Percentiles rank a stretch among this genome's conserved stretches.
These are phyloP conservation scores for Phytophthora crassamura DNA, from an alignment of 352 stramenopile genomes.

Conservation along the genomic window DNA sequence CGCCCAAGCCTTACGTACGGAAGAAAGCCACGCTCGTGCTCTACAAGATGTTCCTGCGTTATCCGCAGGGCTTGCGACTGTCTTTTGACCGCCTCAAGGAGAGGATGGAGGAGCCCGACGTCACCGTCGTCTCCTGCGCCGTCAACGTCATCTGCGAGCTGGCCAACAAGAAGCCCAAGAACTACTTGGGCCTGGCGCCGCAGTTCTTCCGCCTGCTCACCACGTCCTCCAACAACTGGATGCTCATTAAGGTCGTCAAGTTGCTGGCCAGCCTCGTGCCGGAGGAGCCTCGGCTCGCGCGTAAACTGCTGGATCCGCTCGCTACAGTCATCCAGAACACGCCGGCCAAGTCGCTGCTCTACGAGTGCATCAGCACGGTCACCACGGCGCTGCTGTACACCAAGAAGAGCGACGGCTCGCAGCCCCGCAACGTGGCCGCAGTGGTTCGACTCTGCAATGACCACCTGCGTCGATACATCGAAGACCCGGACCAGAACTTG, in stretches of 20 bases:
- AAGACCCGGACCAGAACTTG: slow-evolving; percentile 99
- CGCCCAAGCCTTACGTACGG: slow-evolving; percentile 96
- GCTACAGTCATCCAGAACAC: slow-evolving; percentile 98
- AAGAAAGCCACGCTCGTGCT: slow-evolving; percentile 99
- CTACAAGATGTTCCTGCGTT: slow-evolving; percentile 99
- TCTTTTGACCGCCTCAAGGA: slow-evolving; percentile 98
- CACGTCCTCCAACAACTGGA: slow-evolving; percentile 99
- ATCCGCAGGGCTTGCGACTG: slow-evolving; percentile 97
- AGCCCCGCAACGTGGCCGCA: slow-evolving; percentile 92
- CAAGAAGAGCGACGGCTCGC: slow-evolving; percentile 95
- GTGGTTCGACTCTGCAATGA: slow-evolving; percentile 96
- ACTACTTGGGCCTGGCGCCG: slow-evolving; percentile 98
- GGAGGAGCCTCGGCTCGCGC: slow-evolving; percentile 97
- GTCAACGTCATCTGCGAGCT: slow-evolving; percentile 99
- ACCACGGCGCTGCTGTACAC: slow-evolving; percentile 97
- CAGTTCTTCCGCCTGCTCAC: slow-evolving; percentile 99
- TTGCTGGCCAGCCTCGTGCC: slow-evolving; percentile 97
- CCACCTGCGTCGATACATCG: slow-evolving; percentile 96
- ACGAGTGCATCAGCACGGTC: slow-evolving; percentile 98
- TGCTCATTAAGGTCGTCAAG: slow-evolving; percentile 99
- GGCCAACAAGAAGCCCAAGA: slow-evolving; percentile 98
- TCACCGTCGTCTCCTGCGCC: slow-evolving; percentile 96
- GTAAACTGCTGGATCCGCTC: slow-evolving; percentile 98
- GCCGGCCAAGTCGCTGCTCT: slow-evolving; percentile 98
- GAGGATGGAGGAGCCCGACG: slow-evolving; percentile 96